Base-by-base conservation (phyloP, 306 rosid genomes). In the Oemleria cerasiformis region DNA sequence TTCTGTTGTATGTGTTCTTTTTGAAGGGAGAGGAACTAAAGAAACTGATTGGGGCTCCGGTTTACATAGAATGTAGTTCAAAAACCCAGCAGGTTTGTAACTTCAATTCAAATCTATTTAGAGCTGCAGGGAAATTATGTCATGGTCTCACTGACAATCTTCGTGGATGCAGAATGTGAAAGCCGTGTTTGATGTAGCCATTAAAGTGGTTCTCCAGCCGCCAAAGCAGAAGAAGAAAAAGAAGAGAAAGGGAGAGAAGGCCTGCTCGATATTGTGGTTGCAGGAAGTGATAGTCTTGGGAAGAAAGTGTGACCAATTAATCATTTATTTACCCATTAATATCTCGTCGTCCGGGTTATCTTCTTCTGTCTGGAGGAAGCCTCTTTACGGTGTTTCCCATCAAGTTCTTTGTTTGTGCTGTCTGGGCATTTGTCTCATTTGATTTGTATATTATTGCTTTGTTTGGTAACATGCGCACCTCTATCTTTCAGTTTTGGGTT, bases 61-160 rank as follows among this genome's bases (percentile, higher is more conserved):
- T 80, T 79, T 94, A 88, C 84, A 85, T 89, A 30, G 98, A 94
- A 73, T 94, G 98, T 60, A 94, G 98, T 82, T 94, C 98, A 42
- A 94, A 94, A 87, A 91, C 98, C 20, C 97, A 94, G 78, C 90
- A 88, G 93, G 98, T 91, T 80, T 58, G 63, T 72, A 75, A 54
- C 77, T 78, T 61, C 72, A 70, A 69, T 30, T 73, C n/a, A n/a
- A n/a, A n/a, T n/a, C n/a, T n/a, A n/a, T n/a, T n/a, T n/a, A n/a
- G n/a, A n/a, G n/a, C n/a, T n/a, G n/a, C n/a, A n/a, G n/a, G n/a
- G n/a, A n/a, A n/a, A n/a, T n/a, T n/a, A n/a, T n/a, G n/a, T n/a
- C n/a, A n/a, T n/a, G n/a, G n/a, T n/a, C n/a, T n/a, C n/a, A n/a
- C n/a, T n/a, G n/a, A n/a, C n/a, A n/a, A n/a, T n/a, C n/a, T n/a